These are phyloP conservation scores for Apiospora marii DNA, from an alignment of 2,329 filamentous ascomycete genomes.

Conservation along the genomic window DNA sequence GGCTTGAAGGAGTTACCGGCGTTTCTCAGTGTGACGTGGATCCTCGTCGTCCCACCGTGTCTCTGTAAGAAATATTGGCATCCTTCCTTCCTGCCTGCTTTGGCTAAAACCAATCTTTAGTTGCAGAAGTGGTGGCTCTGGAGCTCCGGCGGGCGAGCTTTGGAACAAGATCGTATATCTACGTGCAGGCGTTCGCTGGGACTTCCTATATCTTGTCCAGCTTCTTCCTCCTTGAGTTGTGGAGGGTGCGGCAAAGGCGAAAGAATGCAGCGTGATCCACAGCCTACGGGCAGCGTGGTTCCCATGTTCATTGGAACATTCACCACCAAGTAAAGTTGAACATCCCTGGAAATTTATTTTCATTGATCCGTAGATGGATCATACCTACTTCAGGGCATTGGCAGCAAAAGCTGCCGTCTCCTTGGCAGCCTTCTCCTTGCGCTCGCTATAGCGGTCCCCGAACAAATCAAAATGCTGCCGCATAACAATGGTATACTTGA, in stretches of 20 bases:
- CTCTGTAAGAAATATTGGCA: not conserved
- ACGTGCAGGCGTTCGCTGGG: constrained; percentile 4
- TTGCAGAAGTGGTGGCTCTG: constrained; percentile 15
- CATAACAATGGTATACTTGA: constrained; percentile 74
- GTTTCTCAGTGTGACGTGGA: constrained; percentile 16
- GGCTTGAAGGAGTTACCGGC: constrained; percentile 2
- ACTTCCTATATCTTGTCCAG: not conserved
- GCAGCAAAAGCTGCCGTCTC: not conserved
- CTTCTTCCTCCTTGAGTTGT: not conserved
- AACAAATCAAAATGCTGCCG: constrained; percentile 67
- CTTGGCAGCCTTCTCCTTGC: constrained; percentile 39
- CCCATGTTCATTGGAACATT: no score
- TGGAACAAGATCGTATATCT: not conserved
- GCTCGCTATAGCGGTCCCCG: constrained; percentile 69
- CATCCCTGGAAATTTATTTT: no score
- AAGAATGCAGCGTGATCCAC: not conserved
- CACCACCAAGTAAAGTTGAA: no score
- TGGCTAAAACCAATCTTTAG: not conserved
- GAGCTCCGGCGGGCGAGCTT: not conserved
- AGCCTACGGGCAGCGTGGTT: not conserved
- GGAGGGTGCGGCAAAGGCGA: not conserved
- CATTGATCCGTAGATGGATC: no score
- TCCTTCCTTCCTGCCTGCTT: not conserved
- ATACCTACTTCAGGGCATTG: not conserved
- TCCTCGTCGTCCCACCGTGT: not conserved